Evolutionary conservation across 2,329 filamentous ascomycete species (phyloP).

Genomic region (Phialocephala subalpina): DNA sequence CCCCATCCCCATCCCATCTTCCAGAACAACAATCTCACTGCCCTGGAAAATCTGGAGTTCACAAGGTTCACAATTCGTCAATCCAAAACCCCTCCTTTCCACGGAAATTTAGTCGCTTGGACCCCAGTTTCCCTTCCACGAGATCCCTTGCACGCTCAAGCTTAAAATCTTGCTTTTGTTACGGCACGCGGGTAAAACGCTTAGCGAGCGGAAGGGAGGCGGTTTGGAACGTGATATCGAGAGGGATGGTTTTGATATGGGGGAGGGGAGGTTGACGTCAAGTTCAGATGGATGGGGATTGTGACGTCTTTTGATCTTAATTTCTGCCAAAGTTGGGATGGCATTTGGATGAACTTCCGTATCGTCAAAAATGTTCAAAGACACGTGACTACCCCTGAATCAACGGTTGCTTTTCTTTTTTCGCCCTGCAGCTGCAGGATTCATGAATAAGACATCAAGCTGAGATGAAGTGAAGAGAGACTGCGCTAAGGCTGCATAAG

Average conservation of each 20-base stretch:
- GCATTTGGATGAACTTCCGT: no score
- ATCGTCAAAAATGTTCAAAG: not conserved
- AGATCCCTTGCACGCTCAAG: not conserved
- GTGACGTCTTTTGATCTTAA: not conserved
- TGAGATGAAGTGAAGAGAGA: not conserved
- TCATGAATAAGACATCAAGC: not conserved
- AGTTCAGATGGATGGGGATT: not conserved
- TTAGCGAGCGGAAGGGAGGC: no score
- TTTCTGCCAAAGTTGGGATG: not conserved
- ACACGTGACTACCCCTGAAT: not conserved
- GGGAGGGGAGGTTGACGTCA: not conserved
- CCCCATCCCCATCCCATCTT: not conserved
- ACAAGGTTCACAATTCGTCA: not conserved
- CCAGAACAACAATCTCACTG: not conserved
- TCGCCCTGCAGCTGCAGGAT: no score
- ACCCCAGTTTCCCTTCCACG: not conserved
- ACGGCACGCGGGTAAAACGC: no score
- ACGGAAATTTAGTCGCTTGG: not conserved
- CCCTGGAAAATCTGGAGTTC: slow-evolving; percentile 4
- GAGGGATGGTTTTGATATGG: no score
- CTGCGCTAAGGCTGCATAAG: not conserved
- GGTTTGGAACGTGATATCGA: no score
- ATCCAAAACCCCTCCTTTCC: not conserved
- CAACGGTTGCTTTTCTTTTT: not conserved
- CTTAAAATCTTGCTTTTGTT: not conserved